Evolutionary conservation across 352 stramenopile genomes (phyloP).

Genomic region (Pythium phragmiticola): DNA sequence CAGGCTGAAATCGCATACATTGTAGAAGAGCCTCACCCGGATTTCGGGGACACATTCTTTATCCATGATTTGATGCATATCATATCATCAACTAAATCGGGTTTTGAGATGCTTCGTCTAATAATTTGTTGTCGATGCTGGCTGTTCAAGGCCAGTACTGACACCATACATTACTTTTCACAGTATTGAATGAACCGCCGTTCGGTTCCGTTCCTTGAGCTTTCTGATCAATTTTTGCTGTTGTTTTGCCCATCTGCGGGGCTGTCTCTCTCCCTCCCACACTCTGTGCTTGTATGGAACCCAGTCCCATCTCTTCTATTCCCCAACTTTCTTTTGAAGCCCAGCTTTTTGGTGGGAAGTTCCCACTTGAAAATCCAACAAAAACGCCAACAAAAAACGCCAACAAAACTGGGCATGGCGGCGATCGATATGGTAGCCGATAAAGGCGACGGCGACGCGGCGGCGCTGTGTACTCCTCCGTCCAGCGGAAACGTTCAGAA

Average conservation of each 20-base stretch:
- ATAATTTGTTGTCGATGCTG: too few relatives aligned
- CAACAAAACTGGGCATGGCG: neutral
- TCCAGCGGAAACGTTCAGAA: neutral
- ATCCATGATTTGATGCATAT: neutral
- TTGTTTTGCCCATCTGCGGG: neutral
- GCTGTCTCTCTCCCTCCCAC: slow-evolving; percentile 5
- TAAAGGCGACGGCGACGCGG: neutral
- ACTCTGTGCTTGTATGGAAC: neutral
- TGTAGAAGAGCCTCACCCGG: slow-evolving; percentile 4
- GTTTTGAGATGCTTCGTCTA: neutral
- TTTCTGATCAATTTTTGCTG: slow-evolving; percentile 4
- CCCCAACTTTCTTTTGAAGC: neutral
- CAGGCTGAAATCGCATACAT: slow-evolving; percentile 3
- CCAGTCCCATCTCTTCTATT: slow-evolving; percentile 1
- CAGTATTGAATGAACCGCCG: neutral
- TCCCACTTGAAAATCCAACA: neutral
- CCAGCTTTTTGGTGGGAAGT: neutral
- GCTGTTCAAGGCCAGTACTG: neutral
- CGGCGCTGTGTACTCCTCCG: neutral
- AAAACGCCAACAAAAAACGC: neutral
- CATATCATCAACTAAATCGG: neutral
- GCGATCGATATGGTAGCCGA: neutral
- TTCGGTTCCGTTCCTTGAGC: neutral
- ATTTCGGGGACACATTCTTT: too few relatives aligned
- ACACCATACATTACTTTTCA: neutral